These are phyloP conservation scores for Coemansia sp. DNA, from an alignment of 192 early-diverging fungal genomes.

Conservation along the genomic window DNA sequence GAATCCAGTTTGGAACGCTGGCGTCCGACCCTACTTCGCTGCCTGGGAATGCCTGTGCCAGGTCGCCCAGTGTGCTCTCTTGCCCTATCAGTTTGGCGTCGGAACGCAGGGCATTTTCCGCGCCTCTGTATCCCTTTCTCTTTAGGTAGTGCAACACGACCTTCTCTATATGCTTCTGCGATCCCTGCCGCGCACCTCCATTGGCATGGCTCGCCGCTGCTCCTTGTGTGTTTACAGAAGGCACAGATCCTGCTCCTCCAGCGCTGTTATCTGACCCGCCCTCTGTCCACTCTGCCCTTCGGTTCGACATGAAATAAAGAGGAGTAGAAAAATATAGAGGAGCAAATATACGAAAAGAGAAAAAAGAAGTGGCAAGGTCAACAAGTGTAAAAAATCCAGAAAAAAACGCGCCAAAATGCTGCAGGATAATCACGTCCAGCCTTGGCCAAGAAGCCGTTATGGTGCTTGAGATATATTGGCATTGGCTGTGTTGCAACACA, in stretches of 20 bases:
- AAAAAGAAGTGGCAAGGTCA: not conserved
- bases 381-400: not conserved
- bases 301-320: constrained; percentile 5
- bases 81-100: constrained; percentile 53
- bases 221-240: not conserved
- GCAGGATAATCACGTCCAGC: not conserved
- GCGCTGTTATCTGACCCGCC: not conserved
- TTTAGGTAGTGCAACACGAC: constrained; percentile 67
- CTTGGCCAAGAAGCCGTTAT: not conserved
- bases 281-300: constrained; percentile 3
- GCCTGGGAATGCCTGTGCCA: constrained; percentile 42
- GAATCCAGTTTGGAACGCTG: constrained; percentile 61
- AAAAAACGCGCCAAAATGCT: not conserved
- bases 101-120: constrained; percentile 62
- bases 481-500: not conserved
- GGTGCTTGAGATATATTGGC: not conserved
- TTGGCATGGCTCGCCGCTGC: not conserved
- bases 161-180: constrained; percentile 54
- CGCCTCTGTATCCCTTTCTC: constrained; percentile 66
- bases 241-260: not conserved
- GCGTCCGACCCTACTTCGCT: constrained; percentile 55
- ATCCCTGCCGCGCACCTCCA: constrained; percentile 15
- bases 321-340: not conserved
- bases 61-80: constrained; percentile 51
- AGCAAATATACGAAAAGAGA: not conserved